phyloP scores from a whole-genome alignment of 2,329 filamentous ascomycete genomes.

The Dactylellina sp. region DNA sequence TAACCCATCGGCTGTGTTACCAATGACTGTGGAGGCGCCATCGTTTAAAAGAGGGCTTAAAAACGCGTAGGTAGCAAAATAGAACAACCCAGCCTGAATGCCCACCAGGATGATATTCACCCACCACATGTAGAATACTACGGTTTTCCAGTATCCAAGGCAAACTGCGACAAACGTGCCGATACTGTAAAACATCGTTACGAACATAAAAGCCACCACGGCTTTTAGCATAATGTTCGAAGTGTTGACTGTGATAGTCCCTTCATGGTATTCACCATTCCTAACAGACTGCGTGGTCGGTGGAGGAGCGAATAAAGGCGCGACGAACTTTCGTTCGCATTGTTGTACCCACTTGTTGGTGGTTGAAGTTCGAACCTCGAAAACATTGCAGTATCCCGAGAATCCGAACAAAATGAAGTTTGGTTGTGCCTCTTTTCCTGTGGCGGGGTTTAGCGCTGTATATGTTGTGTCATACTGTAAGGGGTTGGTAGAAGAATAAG shows the following conservation, averaged over 20 bases:
- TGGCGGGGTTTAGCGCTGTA: conserved; percentile 17
- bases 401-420: conserved; percentile 21
- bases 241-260: conserved; percentile 3
- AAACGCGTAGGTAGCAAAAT: conserved; percentile 23
- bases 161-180: conserved; percentile 20
- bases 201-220: conserved; percentile 14
- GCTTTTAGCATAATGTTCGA: conserved; percentile 16
- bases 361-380: conserved; percentile 1
- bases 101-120: conserved; percentile 6
- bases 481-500: too few relatives aligned
- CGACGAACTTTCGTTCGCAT: conserved; percentile 17
- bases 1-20: neutral
- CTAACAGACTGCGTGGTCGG: neutral
- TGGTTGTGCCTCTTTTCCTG: neutral
- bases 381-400: conserved; percentile 22
- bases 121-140: conserved; percentile 21
- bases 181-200: conserved; percentile 18
- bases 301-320: conserved; percentile 14
- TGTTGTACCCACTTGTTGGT: conserved; percentile 1
- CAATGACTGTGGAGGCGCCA: neutral
- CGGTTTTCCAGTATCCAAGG: conserved; percentile 20
- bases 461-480: conserved; percentile 10
- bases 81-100: conserved; percentile 2
- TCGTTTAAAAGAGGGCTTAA: conserved; percentile 2
- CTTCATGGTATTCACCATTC: neutral